Percentiles rank a stretch among this genome's conserved stretches.
phyloP scores from a whole-genome alignment of 2,329 filamentous ascomycete genomes.

The Neophaeococcomyces aloes region DNA sequence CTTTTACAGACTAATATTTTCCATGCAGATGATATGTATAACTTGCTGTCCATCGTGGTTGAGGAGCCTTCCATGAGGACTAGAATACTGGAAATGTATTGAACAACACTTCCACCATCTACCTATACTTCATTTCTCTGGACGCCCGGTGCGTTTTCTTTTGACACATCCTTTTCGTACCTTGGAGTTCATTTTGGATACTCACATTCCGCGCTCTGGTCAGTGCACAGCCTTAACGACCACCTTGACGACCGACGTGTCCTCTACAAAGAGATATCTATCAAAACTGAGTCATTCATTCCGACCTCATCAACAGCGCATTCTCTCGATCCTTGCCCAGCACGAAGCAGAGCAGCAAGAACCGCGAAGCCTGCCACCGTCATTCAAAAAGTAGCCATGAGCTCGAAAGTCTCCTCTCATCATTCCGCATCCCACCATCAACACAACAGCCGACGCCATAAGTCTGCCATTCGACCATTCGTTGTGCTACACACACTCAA shows the following conservation, averaged over 20 bases:
- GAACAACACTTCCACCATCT: background rate
- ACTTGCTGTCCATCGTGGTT: no score
- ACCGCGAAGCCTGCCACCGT: background rate
- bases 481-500: slow-evolving; percentile 9
- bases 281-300: no score
- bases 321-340: background rate
- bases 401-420: background rate
- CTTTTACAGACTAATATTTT: no score
- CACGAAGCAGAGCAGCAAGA: background rate
- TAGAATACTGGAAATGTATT: background rate
- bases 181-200: background rate
- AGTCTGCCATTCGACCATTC: background rate
- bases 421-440: background rate
- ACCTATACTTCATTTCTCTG: background rate
- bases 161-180: background rate
- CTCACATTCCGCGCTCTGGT: background rate
- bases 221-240: no score
- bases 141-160: background rate
- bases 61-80: background rate
- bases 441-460: background rate
- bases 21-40: no score
- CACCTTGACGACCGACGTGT: no score
- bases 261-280: no score
- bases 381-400: background rate
- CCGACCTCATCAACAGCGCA: no score